Base-by-base conservation (phyloP, 352 stramenopile species). In the Stramenopiles sp. region DNA sequence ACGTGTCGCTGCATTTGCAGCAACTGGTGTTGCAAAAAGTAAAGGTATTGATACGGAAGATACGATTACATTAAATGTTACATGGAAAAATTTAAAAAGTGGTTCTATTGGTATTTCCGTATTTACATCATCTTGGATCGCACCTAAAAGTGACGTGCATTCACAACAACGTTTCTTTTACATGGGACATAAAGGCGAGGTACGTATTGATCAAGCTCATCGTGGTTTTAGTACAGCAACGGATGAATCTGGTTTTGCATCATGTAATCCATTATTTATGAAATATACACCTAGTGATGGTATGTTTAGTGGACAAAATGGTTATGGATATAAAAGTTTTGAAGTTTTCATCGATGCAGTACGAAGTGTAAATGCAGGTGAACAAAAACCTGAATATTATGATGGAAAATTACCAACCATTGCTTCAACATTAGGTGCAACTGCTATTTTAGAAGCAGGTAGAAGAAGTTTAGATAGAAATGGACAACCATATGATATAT, bases 131-230 rank as follows among this genome's bases (percentile, higher is more conserved):
- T 89, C 84, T 32, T 95, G 90, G 90, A 87, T 90, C 4, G 90
- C 91, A 13, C 89, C 91, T 7, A 91, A 91, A 82, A 83, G 80
- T 78, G 91, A 96, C 81, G 91, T 96, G 0, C 91, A 96, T 83
- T 91, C 84, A 30, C 91, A 96, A 84, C 91, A 96, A 81, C 86
- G 90, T 31, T 96, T 95, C 81, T 95, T 94, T 81, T 94, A 93
- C 81, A 95, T 95, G 90, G 88, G 83, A 84, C 63, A 89, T 0
- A 87, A 87, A 53, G 91, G 91, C 73, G 91, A 96, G 81, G 89
- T 96, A 63, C 92, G 84, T 81, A 87, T 95, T 0, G 91, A 96
- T 81, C 91, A 96, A 82, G 91, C 91, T 31, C 91, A 96, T 85
- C 83, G 91, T 32, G 91, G 91, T 32, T 94, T 90, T 82, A 92